Evolutionary conservation across 2,329 filamentous ascomycete genomes (phyloP).

Genomic region (Ascochyta viciae-villosae): DNA sequence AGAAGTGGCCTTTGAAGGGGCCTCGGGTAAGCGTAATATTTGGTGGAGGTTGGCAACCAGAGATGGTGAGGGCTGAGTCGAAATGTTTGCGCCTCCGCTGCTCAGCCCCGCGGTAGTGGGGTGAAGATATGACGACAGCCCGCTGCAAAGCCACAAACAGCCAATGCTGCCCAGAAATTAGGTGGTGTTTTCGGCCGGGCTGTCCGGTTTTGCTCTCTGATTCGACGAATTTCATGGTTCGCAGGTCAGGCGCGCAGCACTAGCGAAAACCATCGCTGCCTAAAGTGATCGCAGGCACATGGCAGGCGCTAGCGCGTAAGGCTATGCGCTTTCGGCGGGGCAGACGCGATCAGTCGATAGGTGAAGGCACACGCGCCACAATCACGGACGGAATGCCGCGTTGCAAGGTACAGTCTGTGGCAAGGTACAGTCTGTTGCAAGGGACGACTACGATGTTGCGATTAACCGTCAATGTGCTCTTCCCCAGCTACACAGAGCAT

Average conservation of each 20-base stretch:
- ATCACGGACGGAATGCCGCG: too few species aligned
- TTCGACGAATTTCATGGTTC: conserved; percentile 4
- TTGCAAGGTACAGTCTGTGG: too few species aligned
- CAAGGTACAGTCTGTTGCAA: too few species aligned
- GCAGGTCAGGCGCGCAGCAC: conserved; percentile 17
- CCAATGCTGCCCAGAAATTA: background rate
- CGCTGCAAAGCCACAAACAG: background rate
- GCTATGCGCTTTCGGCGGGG: conserved; percentile 3
- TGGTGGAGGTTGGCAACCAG: background rate
- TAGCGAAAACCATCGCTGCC: conserved; percentile 1
- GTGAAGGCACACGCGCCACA: too few species aligned
- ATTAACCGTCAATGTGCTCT: too few species aligned
- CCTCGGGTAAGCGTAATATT: conserved; percentile 2
- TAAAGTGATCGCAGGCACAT: conserved; percentile 3
- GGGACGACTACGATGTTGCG: too few species aligned
- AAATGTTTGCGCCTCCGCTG: background rate
- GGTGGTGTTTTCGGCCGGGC: conserved; percentile 4
- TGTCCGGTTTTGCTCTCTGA: background rate
- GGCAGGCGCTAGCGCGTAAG: conserved; percentile 7
- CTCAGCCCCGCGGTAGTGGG: conserved; percentile 19
- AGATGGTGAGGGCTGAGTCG: conserved; percentile 4
- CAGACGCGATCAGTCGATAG: background rate
- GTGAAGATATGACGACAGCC: conserved; percentile 10
- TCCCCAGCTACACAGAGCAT: too few species aligned
- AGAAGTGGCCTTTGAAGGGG: conserved; percentile 1